Conservation (phyloP, 2,329 filamentous ascomycete genomes). For the Aureobasidium vineae region DNA sequence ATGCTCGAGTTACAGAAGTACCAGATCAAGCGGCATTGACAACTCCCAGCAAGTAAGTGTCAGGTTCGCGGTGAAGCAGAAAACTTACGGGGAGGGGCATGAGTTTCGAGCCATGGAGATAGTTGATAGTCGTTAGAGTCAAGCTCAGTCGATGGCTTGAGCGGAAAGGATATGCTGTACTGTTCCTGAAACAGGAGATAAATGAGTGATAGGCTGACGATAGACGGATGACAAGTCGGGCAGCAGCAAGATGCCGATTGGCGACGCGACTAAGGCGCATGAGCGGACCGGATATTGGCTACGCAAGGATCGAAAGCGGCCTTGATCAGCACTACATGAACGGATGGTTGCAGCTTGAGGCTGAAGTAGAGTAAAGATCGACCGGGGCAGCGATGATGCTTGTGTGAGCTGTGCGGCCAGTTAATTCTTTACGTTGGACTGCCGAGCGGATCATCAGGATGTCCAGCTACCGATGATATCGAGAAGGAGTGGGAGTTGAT, state of each 20-base stretch:
- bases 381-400: neutral
- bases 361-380: neutral
- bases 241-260: slow-evolving; percentile 23
- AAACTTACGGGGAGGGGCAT: slow-evolving; percentile 4
- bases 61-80: slow-evolving; percentile 4
- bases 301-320: neutral
- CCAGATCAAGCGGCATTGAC: neutral
- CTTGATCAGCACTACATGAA: slow-evolving; percentile 4
- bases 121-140: neutral
- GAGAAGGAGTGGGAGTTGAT: neutral
- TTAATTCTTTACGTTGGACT: neutral
- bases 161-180: slow-evolving; percentile 7
- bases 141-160: slow-evolving; percentile 7
- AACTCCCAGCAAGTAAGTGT: neutral
- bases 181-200: slow-evolving; percentile 20
- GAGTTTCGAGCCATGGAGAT: neutral
- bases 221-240: slow-evolving; percentile 3
- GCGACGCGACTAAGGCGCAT: slow-evolving; percentile 1
- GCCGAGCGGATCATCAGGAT: neutral
- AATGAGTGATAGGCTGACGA: slow-evolving; percentile 2
- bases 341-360: slow-evolving; percentile 18
- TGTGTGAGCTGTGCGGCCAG: neutral
- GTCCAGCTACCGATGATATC: neutral
- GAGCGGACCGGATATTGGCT: slow-evolving; percentile 4
- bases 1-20: neutral